Evolutionary conservation across 768 basidiomycete genomes (phyloP).

Genomic region (Auriscalpium microsporum): DNA sequence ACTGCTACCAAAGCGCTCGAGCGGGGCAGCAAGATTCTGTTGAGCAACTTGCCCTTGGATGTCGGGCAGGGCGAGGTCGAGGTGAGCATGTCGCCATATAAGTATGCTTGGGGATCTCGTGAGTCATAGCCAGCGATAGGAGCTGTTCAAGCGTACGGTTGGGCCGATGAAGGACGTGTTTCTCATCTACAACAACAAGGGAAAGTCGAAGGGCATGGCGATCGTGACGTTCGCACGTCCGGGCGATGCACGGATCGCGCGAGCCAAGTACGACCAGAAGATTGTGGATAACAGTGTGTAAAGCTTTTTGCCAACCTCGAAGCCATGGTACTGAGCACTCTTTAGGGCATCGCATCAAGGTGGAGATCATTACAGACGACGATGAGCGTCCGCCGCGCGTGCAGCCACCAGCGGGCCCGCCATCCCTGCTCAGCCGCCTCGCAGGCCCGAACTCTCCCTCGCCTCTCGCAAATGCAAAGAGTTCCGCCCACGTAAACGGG

Average conservation of each 20-base stretch:
- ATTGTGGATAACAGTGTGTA: conserved; percentile 56
- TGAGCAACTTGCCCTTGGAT: conserved; percentile 15
- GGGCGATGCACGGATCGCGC: conserved; percentile 55
- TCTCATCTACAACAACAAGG: conserved; percentile 68
- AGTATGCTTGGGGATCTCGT: neutral
- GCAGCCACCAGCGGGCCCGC: conserved; percentile 19
- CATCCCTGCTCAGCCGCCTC: conserved; percentile 33
- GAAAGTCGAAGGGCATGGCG: conserved; percentile 74
- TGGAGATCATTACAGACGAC: conserved; percentile 50
- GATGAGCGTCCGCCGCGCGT: conserved; percentile 21
- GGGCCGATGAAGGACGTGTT: conserved; percentile 67
- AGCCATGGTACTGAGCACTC: neutral
- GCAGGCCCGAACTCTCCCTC: conserved; percentile 5
- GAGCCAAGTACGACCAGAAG: conserved; percentile 66
- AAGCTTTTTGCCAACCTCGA: neutral
- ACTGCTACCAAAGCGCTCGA: conserved; percentile 5
- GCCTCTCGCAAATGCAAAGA: neutral
- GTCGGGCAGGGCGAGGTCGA: conserved; percentile 12
- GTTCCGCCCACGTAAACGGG: neutral
- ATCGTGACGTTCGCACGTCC: conserved; percentile 57
- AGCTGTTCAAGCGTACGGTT: conserved; percentile 68
- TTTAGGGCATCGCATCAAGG: conserved; percentile 58
- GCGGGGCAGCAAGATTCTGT: conserved; percentile 12
- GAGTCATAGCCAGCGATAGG: conserved; percentile 31
- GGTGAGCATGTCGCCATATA: conserved; percentile 1